Evolutionary conservation across 129 eudicot species (phyloP).

Genomic region (Apium graveolens): DNA sequence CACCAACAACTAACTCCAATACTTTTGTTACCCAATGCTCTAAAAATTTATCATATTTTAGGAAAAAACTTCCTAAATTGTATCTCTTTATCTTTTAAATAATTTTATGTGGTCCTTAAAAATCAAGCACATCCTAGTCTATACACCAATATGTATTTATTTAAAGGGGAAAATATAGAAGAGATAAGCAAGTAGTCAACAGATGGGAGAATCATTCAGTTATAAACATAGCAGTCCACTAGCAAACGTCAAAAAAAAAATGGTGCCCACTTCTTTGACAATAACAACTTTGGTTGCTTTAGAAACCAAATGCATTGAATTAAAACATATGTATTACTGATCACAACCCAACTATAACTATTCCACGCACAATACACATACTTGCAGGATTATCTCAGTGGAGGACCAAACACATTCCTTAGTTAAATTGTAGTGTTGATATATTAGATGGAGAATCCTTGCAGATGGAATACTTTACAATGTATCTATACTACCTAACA

Average conservation of each 20-base stretch:
- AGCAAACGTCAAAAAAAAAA: not conserved
- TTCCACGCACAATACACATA: not conserved
- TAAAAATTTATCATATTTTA: not conserved
- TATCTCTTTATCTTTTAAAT: too few species aligned
- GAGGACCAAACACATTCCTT: not conserved
- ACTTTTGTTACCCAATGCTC: not conserved
- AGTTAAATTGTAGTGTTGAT: not conserved
- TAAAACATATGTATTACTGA: not conserved
- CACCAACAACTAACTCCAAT: not conserved
- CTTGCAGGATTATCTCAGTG: not conserved
- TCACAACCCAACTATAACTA: not conserved
- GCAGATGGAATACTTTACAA: not conserved
- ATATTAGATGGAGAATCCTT: not conserved
- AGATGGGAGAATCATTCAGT: not conserved
- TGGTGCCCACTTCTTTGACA: conserved; percentile 3
- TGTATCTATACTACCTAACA: not conserved
- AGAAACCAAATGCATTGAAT: not conserved
- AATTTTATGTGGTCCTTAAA: not conserved
- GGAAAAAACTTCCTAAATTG: not conserved
- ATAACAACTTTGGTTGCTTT: not conserved
- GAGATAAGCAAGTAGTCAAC: not conserved
- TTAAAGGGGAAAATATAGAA: not conserved
- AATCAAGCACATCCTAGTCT: not conserved
- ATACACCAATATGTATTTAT: too few species aligned
- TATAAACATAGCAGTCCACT: not conserved